phyloP scores from a whole-genome alignment of 441 rosid species.

The Jatropha podagrica region DNA sequence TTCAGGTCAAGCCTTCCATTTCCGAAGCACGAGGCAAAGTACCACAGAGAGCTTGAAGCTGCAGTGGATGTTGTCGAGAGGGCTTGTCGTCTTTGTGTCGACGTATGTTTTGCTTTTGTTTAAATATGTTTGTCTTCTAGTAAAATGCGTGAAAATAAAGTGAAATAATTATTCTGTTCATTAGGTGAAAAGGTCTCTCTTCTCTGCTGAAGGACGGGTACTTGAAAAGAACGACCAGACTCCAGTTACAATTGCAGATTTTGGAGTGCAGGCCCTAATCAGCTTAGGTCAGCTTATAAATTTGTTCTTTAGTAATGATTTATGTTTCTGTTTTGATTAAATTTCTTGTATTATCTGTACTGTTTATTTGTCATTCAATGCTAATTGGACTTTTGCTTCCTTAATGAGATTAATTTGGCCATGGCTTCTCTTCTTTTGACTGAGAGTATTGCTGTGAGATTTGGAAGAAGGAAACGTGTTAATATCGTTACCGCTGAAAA shows the following conservation, averaged over 20 bases:
- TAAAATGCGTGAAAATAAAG: slow-evolving; percentile 4
- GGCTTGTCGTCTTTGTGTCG: slow-evolving; percentile 84
- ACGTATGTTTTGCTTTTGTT: slow-evolving; percentile 34
- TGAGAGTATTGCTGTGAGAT: not conserved
- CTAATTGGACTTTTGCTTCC: not conserved
- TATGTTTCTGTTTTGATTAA: not conserved
- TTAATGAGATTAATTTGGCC: not conserved
- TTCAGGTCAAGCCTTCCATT: slow-evolving; percentile 68
- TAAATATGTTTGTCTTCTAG: not conserved
- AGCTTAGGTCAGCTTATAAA: slow-evolving; percentile 54
- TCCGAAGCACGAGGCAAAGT: slow-evolving; percentile 55
- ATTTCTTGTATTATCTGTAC: too few relatives aligned
- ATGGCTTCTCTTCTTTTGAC: not conserved
- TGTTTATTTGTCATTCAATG: not conserved
- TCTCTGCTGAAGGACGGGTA: slow-evolving; percentile 48
- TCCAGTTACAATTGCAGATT: slow-evolving; percentile 88
- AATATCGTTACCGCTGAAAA: not conserved
- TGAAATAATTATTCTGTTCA: not conserved
- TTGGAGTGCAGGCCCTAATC: slow-evolving; percentile 88
- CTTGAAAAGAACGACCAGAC: slow-evolving; percentile 79
- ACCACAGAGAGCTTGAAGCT: slow-evolving; percentile 67
- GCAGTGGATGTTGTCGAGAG: slow-evolving; percentile 71
- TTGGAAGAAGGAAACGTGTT: not conserved
- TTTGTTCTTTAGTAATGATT: not conserved
- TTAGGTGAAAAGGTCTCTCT: slow-evolving; percentile 60